phyloP scores from a whole-genome alignment of 306 rosid species.

The Fagus crenata region DNA sequence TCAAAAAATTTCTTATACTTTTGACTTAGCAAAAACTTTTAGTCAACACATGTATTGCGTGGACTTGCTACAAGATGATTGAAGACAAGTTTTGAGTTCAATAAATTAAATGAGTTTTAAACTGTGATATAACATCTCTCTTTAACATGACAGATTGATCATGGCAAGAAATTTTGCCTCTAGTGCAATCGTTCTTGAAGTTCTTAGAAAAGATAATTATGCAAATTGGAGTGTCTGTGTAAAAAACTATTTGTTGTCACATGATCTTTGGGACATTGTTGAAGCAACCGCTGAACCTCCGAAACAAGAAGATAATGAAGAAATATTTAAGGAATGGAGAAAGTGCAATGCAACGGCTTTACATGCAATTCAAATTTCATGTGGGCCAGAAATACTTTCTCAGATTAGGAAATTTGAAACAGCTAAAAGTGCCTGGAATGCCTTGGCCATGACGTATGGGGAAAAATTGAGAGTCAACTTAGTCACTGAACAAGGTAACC shows the following conservation, averaged over 20 bases:
- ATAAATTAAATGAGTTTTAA: too few species aligned
- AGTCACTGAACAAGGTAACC: background rate
- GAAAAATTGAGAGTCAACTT: background rate
- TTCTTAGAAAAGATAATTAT: constrained; percentile 17
- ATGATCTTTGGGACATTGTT: constrained; percentile 12
- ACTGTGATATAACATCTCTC: background rate
- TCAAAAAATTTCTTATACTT: too few species aligned
- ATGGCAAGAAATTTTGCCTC: background rate
- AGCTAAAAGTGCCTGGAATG: constrained; percentile 8
- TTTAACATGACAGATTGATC: background rate
- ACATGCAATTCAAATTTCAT: constrained; percentile 28
- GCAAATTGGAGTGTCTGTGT: constrained; percentile 11
- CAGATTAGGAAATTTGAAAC: background rate
- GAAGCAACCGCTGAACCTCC: background rate
- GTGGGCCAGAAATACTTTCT: constrained; percentile 4
- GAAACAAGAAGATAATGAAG: background rate
- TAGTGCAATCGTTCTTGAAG: constrained; percentile 13
- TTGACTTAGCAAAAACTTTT: too few species aligned
- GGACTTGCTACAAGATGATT: too few species aligned
- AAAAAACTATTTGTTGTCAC: background rate
- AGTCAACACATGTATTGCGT: too few species aligned
- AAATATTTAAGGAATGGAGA: background rate
- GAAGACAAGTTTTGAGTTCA: too few species aligned
- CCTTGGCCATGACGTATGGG: background rate
- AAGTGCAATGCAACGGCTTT: constrained; percentile 7